Percentiles rank a stretch among this genome's conserved stretches.
phyloP scores from a whole-genome alignment of 306 rosid species.

The Vicia faba region DNA sequence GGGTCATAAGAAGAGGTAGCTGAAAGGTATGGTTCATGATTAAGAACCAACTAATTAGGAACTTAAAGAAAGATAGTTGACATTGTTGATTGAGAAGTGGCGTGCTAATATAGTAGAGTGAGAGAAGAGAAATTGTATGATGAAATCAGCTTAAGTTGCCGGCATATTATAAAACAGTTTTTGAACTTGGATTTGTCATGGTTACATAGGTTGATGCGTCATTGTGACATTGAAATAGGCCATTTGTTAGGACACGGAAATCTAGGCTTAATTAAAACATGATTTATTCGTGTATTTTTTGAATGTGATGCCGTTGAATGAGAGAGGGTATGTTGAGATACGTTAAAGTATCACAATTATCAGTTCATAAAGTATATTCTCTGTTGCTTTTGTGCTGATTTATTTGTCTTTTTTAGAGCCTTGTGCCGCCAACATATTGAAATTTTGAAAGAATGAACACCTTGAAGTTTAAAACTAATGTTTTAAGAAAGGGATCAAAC shows the following conservation, averaged over 20 bases:
- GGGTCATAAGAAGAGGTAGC: conserved; percentile 1
- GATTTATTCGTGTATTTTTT: background rate
- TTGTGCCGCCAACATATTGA: background rate
- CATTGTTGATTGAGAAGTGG: conserved; percentile 32
- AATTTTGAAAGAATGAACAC: background rate
- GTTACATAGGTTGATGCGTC: conserved; percentile 5
- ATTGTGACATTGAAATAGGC: conserved; percentile 6
- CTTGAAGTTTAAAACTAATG: background rate
- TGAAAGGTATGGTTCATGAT: background rate
- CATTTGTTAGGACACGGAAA: conserved; percentile 30
- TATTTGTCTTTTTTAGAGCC: background rate
- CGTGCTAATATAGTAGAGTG: conserved; percentile 23
- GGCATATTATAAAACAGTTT: conserved; percentile 34
- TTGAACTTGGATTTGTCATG: conserved; percentile 21
- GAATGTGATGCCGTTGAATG: conserved; percentile 10
- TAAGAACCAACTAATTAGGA: background rate
- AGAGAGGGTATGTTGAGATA: background rate
- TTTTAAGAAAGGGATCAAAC: background rate
- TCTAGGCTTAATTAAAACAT: conserved; percentile 2
- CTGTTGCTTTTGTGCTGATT: conserved; percentile 14
- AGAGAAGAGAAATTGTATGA: background rate
- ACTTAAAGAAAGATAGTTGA: conserved; percentile 44
- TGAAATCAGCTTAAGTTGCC: conserved; percentile 35
- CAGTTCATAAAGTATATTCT: conserved; percentile 4
- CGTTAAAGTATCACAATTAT: background rate